Evolutionary conservation across 208 protist genomes (phyloP), one percentile per base, ranked within the genome.

Genomic region (Wallacemonas sp.): DNA sequence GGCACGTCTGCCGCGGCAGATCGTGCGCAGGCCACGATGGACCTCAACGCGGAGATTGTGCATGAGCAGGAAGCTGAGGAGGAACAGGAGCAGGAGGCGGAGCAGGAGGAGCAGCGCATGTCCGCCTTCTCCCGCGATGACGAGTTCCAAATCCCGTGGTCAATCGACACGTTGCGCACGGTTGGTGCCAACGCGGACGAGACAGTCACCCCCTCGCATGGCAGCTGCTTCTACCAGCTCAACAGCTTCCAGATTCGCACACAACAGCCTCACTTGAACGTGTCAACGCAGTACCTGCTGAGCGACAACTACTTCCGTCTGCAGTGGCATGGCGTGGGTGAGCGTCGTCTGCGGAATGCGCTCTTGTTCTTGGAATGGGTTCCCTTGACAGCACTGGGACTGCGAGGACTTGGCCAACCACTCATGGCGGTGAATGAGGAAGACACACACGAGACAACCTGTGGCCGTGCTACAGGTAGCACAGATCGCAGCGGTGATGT

Each of bases 241-340:
- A 70, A 70, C 72, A 53, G 79, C 59, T 80, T 97, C 74, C 84
- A 77, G 62, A 51, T 87, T 72, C 45, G 76, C 22, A 64, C 71
- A 19, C 53, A 79, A 12, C 69, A 91, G 59, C 71, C 85, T 19
- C 53, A 58, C 30, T 62, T 97, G 22, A 38, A 59, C 22, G 93
- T 98, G 42, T 64, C 82, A 14, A 22, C 51, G 30, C 70, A 67
- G 59, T 72, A 92, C 44, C 66, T 90, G 44, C 60, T 97, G 19
- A 94, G 91, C 36, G 86, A 97, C 66, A 98, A 98, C 79, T 97
- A 94, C 72, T 98, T 96, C 80, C 86, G 92, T 12, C 68, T 86
- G 36, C 59, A 77, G 14, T 97, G 86, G 93, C 70, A 86, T 38
- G 93, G 90, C 15, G 68, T 84, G 2, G 87, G 88, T 5, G 86